Base-by-base conservation (phyloP, 2,329 filamentous ascomycete genomes). In the Claviceps capensis region DNA sequence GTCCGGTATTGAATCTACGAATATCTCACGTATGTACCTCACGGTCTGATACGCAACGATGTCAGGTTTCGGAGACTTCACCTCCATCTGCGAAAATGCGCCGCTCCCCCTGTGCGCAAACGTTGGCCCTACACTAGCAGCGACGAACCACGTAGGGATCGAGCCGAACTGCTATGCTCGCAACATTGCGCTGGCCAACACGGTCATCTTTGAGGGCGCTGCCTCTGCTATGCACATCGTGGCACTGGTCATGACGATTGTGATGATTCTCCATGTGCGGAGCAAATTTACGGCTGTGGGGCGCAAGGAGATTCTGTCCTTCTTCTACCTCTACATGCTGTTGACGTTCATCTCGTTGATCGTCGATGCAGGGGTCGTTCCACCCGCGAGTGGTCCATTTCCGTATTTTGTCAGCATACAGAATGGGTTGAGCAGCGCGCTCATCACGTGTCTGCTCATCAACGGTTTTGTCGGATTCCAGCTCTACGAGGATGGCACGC, bases 391-490 rank as follows among this genome's bases (percentile, higher is more conserved):
- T 49, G 75, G 71, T 2, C 79, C 88, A 1, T 96, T 90, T 62
- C 85, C 90, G 0, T 98, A 95, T 73, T 96, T 98, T 63, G 86
- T 88, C 57, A 86, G 89, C 11, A 80, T 85, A 5, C 93, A 98
- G 63, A 85, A 84, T 56, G 93, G 91, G 14, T 74, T 98, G 50
- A 75, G 83, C 22, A 95, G 88, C 38, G 88, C 93, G 1, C 77
- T 95, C 30, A 85, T 93, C 65, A 91, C 88, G 26, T 94, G 86
- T 66, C 75, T 98, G 52, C 73, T 97, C 61, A 90, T 98, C 74
- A 97, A 97, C 67, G 93, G 93, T 44, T 98, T 98, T 63, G 91
- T 98, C 51, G 93, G 93, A 37, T 98, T 98, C 69, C 93, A 97
- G 69, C 76, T 98, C 13, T 98, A 98, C 67, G 93, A 98, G 69